A percentile compares a stretch with the other conserved stretches of the same genome.
Conservation (phyloP, 148 eudicot species). For the Arctostaphylos glauca region DNA sequence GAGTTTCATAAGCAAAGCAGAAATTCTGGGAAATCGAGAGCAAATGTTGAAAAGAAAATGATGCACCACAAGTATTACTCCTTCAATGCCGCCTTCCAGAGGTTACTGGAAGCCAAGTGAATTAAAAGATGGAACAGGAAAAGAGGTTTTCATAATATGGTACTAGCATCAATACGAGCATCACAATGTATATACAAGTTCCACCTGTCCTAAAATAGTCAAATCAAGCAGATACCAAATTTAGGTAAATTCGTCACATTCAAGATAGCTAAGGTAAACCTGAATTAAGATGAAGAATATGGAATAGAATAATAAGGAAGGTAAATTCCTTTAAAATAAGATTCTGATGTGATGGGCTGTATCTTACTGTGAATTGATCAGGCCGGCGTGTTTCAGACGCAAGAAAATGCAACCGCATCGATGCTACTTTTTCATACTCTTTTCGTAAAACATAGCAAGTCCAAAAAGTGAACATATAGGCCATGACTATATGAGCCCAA, state of each 20-base stretch:
- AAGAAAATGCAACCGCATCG: slow-evolving; percentile 78
- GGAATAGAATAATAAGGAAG: not conserved
- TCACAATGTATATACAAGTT: not conserved
- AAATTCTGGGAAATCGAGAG: not conserved
- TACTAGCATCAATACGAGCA: not conserved
- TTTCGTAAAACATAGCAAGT: slow-evolving; percentile 63
- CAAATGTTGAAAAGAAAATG: not conserved
- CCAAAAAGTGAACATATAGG: slow-evolving; percentile 83
- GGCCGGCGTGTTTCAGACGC: slow-evolving; percentile 84
- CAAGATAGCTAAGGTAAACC: not conserved
- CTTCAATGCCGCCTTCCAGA: not conserved
- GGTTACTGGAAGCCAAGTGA: not conserved
- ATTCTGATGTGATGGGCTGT: slow-evolving; percentile 3
- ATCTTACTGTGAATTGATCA: slow-evolving; percentile 87
- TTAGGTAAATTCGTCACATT: slow-evolving; percentile 3
- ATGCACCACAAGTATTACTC: not conserved
- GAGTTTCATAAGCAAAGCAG: not conserved
- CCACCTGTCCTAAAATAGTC: not conserved
- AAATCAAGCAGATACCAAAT: slow-evolving; percentile 6
- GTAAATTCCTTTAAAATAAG: not conserved
- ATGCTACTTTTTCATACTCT: slow-evolving; percentile 69
- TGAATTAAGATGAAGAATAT: not conserved
- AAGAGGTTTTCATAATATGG: not conserved
- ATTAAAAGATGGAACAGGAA: not conserved
- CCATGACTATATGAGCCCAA: slow-evolving; percentile 81